phyloP scores from a whole-genome alignment of 257 asterid species.

The Eustoma russellianum region DNA sequence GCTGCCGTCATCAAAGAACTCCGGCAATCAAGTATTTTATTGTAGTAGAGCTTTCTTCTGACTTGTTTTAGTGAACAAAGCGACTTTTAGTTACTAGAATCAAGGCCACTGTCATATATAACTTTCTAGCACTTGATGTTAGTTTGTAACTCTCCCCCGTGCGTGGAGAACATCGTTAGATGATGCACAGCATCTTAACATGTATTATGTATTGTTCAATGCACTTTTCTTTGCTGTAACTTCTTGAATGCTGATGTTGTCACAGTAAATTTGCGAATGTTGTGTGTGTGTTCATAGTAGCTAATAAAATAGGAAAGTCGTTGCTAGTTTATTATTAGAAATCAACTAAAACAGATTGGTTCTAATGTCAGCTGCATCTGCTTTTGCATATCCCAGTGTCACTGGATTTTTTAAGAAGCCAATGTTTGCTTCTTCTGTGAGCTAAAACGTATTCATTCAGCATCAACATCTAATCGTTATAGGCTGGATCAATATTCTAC shows the following conservation, averaged over 20 bases:
- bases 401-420: too few relatives aligned
- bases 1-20: slow-evolving; percentile 53
- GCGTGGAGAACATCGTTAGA: slow-evolving; percentile 24
- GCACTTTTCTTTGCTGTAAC: slow-evolving; percentile 23
- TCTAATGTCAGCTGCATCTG: too few relatives aligned
- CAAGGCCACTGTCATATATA: slow-evolving; percentile 10
- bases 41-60: slow-evolving; percentile 98
- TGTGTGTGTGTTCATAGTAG: slow-evolving; percentile 1
- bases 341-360: too few relatives aligned
- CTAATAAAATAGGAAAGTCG: too few relatives aligned
- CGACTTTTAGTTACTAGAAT: slow-evolving; percentile 46
- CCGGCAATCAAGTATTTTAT: slow-evolving; percentile 82
- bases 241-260: slow-evolving; percentile 15
- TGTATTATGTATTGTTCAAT: slow-evolving; percentile 21
- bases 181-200: slow-evolving; percentile 23
- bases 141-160: slow-evolving; percentile 16
- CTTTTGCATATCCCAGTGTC: too few relatives aligned
- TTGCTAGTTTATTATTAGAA: too few relatives aligned
- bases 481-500: too few relatives aligned
- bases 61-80: slow-evolving; percentile 22
- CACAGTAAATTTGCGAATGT: slow-evolving; percentile 1
- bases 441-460: too few relatives aligned
- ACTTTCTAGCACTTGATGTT: slow-evolving; percentile 5
- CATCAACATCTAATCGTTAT: too few relatives aligned
- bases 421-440: too few relatives aligned